Evolutionary conservation across 2,329 filamentous ascomycete genomes (phyloP), one percentile per base, ranked within the genome.

Genomic region (Cryphonectria carpinicola): DNA sequence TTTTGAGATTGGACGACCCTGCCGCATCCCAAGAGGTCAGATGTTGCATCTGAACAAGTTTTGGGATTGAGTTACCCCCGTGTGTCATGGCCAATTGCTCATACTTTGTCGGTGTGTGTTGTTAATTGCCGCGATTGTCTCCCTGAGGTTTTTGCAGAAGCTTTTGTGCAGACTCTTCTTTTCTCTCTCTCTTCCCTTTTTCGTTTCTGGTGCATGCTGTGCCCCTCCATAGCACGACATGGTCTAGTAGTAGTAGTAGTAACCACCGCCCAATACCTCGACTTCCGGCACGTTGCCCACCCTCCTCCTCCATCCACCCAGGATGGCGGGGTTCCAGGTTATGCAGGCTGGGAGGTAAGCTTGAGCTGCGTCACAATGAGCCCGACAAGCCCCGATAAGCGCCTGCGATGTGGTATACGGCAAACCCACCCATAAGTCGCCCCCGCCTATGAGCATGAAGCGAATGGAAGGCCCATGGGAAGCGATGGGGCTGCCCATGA

Each of bases 81-180:
- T 64, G 64, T 41, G 60, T 56, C 69, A 60, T 70, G 54, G 41
- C 66, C 68, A 65, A 64, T 68, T 68, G 69, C 70, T 71, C 63
- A 69, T 63, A 66, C 62, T 67, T 67, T 19, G 70, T 70, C 65
- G 70, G 65, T 70, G 70, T 67, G 70, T 72, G 66, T 67, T 43
- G 49, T 13, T 28, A 25, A 22, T 25, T 63, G 37, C 11, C n/a
- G 61, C 39, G 61, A 39, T 43, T 52, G 17, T 37, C 28, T 4
- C 10, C 5, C 39, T 11, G 14, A 28, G 32, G 17, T 2, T 39
- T 6, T 28, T 28, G 11, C 32, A 4, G 25, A 19, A 64, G 61
- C 61, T 64, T 11, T 25, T 39, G 37, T 39, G 22, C 60, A 25
- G 7, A 22, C n/a, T 13, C 4, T 14, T 61, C 39, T 61, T 35